Base-by-base conservation (phyloP, 768 basidiomycete species). In the Nidularia pulvinata region DNA sequence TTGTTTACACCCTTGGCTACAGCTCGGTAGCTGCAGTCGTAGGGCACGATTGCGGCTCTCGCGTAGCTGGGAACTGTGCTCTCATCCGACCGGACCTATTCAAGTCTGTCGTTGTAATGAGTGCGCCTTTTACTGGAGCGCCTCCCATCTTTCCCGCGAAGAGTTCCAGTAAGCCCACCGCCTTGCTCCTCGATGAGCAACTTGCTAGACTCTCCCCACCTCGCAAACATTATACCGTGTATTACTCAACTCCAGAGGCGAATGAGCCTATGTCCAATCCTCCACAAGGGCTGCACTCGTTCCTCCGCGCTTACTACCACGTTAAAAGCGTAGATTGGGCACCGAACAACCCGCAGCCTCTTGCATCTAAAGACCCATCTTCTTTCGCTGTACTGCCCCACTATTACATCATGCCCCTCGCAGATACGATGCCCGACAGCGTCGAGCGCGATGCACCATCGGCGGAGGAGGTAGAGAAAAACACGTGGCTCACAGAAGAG, bases 31-130 rank as follows among this genome's bases (percentile, higher is more conserved):
- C 73, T 9, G 69, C 79, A n/a, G 69, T 86, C 39, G 69, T 88
- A 1, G 85, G 85, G 0, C 85, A 86, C 61, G 85, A 87, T 60
- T 79, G 78, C 50, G 86, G 86, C 19, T 81, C 85, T 22, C 5
- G 54, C 33, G 67, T 86, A 33, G 83, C 84, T 2, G 82, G 74
- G 5, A 71, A 72, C 62, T 81, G 80, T 55, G 74, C 83, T 4
- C 74, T 82, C 55, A 73, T 80, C 33, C 73, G 79, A 3, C 84
- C 83, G 1, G 81, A 86, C 55, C 53, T 86, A 3, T 84, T 86
- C 65, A 68, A 64, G 45, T 73, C 77, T 7, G 74, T 84, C 50
- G 79, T 85, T 42, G 62, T 85, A 58, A 85, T 85, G 81, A 85
- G 84, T 55, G 72, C 72, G 3, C 83, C 86, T 0, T 86, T 81